Conservation (phyloP, 139 green algal genomes). For the Raphidocelis subcapitata region DNA sequence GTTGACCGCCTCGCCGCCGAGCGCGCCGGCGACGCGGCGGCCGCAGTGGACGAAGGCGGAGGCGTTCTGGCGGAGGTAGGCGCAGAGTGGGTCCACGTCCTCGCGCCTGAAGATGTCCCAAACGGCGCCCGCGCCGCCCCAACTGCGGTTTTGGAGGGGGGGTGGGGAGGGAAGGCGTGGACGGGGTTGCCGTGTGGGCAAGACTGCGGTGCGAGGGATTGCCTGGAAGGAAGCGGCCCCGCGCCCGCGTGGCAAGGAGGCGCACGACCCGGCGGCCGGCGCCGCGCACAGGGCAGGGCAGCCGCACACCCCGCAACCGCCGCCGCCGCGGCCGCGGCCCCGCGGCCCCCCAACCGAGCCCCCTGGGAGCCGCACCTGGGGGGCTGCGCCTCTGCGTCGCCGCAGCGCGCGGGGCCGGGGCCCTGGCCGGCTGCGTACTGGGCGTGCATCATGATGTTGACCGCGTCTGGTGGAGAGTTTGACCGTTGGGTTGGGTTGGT, state of each 20-base stretch:
- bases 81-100: constrained; percentile 34
- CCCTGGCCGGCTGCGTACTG: constrained; percentile 5
- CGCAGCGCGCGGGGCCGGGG: constrained; percentile 8
- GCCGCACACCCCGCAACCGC: background rate
- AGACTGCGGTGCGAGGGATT: no score
- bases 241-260: no score
- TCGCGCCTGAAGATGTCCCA: constrained; percentile 83
- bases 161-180: background rate
- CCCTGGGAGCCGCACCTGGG: constrained; percentile 3
- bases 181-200: constrained; percentile 1
- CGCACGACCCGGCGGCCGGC: no score
- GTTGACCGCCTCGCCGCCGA: background rate
- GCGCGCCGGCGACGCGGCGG: constrained; percentile 3
- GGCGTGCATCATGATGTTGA: constrained; percentile 36
- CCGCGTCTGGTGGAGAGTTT: constrained; percentile 29
- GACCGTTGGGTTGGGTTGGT: no score
- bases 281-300: no score
- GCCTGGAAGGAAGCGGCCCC: no score
- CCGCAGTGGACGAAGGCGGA: constrained; percentile 50
- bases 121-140: constrained; percentile 59
- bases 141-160: constrained; percentile 11
- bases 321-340: background rate
- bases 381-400: background rate
- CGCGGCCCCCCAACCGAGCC: no score
- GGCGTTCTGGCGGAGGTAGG: constrained; percentile 40